Evolutionary conservation across 768 basidiomycete species (phyloP).

Genomic region (Dacryopinax primogenitus): DNA sequence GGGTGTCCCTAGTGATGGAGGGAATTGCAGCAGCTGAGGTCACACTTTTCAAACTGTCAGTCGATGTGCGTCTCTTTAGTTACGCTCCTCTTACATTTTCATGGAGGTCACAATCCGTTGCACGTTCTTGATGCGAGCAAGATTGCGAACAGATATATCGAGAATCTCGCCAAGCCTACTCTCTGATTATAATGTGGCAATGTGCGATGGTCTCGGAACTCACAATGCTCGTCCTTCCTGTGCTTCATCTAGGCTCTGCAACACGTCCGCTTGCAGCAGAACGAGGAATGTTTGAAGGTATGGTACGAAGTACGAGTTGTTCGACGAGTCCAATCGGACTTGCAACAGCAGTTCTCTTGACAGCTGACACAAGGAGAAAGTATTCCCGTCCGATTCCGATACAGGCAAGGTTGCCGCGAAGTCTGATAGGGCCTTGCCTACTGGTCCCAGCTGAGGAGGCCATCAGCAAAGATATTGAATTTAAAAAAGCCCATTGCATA

Average conservation of each 20-base stretch:
- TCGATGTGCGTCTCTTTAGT: conserved; percentile 10
- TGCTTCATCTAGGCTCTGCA: conserved; percentile 39
- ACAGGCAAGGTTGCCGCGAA: conserved; percentile 47
- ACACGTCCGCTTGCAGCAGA: conserved; percentile 54
- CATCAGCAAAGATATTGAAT: conserved; percentile 11
- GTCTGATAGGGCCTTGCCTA: conserved; percentile 44
- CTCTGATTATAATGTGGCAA: conserved; percentile 12
- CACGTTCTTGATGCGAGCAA: conserved; percentile 63
- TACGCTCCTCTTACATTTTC: conserved; percentile 50
- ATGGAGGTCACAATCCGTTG: conserved; percentile 68
- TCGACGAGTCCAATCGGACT: conserved; percentile 40
- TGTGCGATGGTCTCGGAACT: conserved; percentile 21
- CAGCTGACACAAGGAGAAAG: conserved; percentile 42
- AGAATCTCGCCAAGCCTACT: conserved; percentile 45
- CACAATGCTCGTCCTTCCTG: conserved; percentile 42
- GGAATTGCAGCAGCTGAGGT: conserved; percentile 49
- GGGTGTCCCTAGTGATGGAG: conserved; percentile 33
- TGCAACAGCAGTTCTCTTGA: conserved; percentile 45
- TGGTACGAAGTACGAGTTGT: conserved; percentile 71
- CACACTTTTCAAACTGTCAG: conserved; percentile 34
- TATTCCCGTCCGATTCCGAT: conserved; percentile 19
- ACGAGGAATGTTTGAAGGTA: conserved; percentile 62
- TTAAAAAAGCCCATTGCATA: conserved; percentile 25
- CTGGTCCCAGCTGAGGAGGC: conserved; percentile 49
- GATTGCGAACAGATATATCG: conserved; percentile 45